Conservation (phyloP, 2,329 filamentous ascomycete genomes). For the Sclerotiophoma versabilis region DNA sequence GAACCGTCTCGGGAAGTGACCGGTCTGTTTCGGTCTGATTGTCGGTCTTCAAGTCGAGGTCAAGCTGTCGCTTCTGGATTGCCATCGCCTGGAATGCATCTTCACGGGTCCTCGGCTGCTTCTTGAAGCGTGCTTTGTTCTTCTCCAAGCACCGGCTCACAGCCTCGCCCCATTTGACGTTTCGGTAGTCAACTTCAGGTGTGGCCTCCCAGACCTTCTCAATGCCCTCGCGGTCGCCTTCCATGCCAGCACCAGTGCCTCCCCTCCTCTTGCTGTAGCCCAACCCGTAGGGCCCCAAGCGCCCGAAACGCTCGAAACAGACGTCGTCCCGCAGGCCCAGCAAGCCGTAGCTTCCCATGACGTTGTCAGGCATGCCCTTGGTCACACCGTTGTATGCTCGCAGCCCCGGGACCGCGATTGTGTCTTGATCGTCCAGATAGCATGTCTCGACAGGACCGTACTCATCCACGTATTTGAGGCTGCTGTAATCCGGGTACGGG, state of each 20-base stretch:
- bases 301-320: constrained; percentile 91
- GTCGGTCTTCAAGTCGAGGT: constrained; percentile 12
- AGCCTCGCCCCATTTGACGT: constrained; percentile 78
- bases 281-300: constrained; percentile 86
- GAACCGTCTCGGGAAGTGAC: constrained; percentile 20
- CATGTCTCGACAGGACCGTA: constrained; percentile 74
- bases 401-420: constrained; percentile 71
- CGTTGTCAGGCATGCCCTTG: constrained; percentile 81
- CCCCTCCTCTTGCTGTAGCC: constrained; percentile 82
- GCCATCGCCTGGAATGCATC: constrained; percentile 53
- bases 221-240: constrained; percentile 82
- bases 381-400: constrained; percentile 80
- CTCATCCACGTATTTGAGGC: constrained; percentile 62
- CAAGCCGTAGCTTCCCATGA: constrained; percentile 85
- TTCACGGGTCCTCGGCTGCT: constrained; percentile 42
- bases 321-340: constrained; percentile 81
- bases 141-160: constrained; percentile 75
- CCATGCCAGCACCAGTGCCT: constrained; percentile 83
- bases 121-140: constrained; percentile 73
- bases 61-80: constrained; percentile 31
- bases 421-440: constrained; percentile 74
- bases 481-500: constrained; percentile 72
- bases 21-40: constrained; percentile 14
- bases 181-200: constrained; percentile 77
- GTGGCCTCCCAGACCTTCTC: constrained; percentile 77